Evolutionary conservation across 768 basidiomycete species (phyloP).

Genomic region (Chalciporus piperatus): DNA sequence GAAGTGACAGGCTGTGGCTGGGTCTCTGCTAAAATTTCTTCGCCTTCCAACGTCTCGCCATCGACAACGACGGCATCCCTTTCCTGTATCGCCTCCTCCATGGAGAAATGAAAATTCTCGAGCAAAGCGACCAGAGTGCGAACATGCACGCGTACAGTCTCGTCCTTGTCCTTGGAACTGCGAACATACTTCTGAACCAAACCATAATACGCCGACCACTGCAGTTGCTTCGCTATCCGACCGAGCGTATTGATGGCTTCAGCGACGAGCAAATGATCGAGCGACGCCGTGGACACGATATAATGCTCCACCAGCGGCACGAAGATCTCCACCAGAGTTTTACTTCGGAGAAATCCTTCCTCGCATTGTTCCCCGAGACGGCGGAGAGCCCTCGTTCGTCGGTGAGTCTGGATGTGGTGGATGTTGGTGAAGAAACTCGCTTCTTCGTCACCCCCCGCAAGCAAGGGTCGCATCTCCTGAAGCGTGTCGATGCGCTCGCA

Average conservation of each 20-base stretch:
- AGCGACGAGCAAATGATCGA: slow-evolving; percentile 86
- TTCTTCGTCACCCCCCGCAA: slow-evolving; percentile 88
- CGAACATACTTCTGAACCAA: slow-evolving; percentile 81
- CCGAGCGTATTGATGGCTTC: slow-evolving; percentile 85
- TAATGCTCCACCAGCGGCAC: slow-evolving; percentile 85
- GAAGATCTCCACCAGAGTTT: slow-evolving; percentile 76
- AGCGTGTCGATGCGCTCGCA: slow-evolving; percentile 58
- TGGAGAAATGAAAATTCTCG: slow-evolving; percentile 88
- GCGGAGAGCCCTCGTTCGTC: slow-evolving; percentile 81
- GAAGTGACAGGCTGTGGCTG: slow-evolving; percentile 1
- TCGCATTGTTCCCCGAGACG: slow-evolving; percentile 78
- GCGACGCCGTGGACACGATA: slow-evolving; percentile 54
- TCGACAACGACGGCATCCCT: slow-evolving; percentile 31
- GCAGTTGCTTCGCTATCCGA: slow-evolving; percentile 67
- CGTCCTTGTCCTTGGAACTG: slow-evolving; percentile 62
- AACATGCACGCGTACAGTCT: slow-evolving; percentile 77
- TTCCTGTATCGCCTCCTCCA: slow-evolving; percentile 54
- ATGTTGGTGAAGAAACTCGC: slow-evolving; percentile 98
- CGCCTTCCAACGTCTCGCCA: slow-evolving; percentile 27
- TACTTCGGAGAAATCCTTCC: slow-evolving; percentile 61
- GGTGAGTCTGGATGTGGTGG: slow-evolving; percentile 88
- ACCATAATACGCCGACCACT: slow-evolving; percentile 81
- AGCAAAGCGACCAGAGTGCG: slow-evolving; percentile 80
- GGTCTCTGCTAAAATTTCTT: slow-evolving; percentile 20
- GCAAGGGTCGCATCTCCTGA: slow-evolving; percentile 76